Base-by-base conservation (phyloP, 768 basidiomycete genomes). In the Hericium alpestre region DNA sequence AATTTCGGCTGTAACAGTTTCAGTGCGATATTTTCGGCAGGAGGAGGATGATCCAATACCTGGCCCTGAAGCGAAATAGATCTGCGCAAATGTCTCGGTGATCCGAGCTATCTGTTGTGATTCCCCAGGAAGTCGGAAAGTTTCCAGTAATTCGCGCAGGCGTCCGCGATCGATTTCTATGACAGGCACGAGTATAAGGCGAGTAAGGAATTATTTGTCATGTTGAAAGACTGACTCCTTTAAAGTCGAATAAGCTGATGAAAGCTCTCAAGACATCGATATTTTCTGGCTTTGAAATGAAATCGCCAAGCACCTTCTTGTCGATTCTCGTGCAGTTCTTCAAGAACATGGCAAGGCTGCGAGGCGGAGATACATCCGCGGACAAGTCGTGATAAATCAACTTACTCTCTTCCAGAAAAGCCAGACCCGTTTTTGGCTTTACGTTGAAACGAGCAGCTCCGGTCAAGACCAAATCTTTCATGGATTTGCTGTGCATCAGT, bases 101-200 rank as follows among this genome's bases (percentile, higher is more conserved):
- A 99, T 96, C 4, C 94, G 80, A 18, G 80, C 73, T 59, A 99
- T 99, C 61, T 96, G 96, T 66, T 97, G 94, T 7, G 91, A 66
- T 67, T 99, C 96, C 54, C 96, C 96, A 0, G 96, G 96, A 40
- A 99, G 76, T 56, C 96, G 81, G 76, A 99, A 97, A 6, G 84
- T 77, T 67, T 98, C 96, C 10, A 99, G 76, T 57, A 98, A 72
- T 66, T 97, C 93, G 22, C 96, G 83, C 87, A 99, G 1, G 93
- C 95, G 59, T 99, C 96, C 15, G 92, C 93, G 59, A 96, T 80
- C 15, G 86, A 82, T 87, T 95, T 95, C 93, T 97, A 63, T 11
- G 38, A 18, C 27, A 23, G 4, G 50, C 40, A 22, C 27, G 43
- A 39, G 25, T 38, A 51, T 20, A 12, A n/a, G 23, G 15, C 9